These are phyloP conservation scores for Blastocladiella britannica DNA, from an alignment of 192 early-diverging fungal species.

Conservation along the genomic window DNA sequence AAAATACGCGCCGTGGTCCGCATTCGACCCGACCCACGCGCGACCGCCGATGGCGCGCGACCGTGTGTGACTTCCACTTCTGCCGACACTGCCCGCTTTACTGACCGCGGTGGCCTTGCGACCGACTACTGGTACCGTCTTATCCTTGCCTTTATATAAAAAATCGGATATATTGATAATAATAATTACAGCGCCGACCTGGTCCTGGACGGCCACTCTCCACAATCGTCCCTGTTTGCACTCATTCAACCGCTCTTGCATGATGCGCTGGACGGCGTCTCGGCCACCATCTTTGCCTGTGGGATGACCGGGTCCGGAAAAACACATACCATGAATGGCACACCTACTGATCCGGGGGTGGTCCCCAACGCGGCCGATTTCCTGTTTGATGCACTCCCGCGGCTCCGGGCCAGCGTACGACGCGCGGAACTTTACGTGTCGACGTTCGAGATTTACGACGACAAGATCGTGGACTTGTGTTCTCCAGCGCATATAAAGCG, in stretches of 20 bases:
- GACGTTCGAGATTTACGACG: conserved; percentile 51
- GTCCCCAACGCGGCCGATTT: conserved; percentile 32
- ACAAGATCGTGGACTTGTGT: conserved; percentile 34
- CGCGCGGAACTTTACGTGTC: conserved; percentile 17
- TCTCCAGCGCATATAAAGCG: conserved; percentile 14
- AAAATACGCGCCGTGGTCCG: too few species aligned
- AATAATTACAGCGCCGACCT: too few species aligned
- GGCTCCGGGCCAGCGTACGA: conserved; percentile 4
- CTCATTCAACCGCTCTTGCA: conserved; percentile 36
- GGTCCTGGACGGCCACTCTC: too few species aligned
- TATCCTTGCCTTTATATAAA: too few species aligned
- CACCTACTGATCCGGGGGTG: conserved; percentile 27
- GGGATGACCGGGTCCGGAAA: conserved; percentile 18
- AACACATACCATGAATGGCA: conserved; percentile 41
- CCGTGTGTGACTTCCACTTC: too few species aligned
- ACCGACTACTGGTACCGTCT: too few species aligned
- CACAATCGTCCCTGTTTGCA: too few species aligned
- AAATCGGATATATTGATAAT: too few species aligned
- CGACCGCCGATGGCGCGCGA: too few species aligned
- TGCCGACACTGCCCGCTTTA: too few species aligned
- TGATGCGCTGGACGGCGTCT: conserved; percentile 27
- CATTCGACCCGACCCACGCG: too few species aligned
- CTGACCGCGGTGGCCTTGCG: too few species aligned
- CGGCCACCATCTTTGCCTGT: conserved; percentile 47
- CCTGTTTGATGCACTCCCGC: conserved; percentile 19